Evolutionary conservation across 441 rosid genomes (phyloP).

Genomic region (Euphorbia celastroides): DNA sequence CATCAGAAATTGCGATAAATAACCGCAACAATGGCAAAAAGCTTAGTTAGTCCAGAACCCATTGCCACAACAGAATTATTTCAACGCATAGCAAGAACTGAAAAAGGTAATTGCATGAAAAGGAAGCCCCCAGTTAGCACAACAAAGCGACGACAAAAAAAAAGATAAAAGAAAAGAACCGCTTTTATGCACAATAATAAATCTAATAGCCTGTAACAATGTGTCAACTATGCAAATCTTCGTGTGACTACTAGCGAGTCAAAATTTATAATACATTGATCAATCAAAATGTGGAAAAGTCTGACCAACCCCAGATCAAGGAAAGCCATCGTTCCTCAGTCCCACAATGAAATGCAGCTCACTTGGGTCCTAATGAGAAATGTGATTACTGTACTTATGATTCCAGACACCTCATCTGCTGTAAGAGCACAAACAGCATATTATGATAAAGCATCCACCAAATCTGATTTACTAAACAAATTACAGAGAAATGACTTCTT

Average conservation of each 20-base stretch:
- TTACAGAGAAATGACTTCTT: not conserved
- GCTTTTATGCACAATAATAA: constrained; percentile 22
- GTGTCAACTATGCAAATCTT: not conserved
- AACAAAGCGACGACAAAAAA: not conserved
- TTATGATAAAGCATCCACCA: not conserved
- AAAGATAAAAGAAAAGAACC: not conserved
- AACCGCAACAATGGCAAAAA: not conserved
- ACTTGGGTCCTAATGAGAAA: not conserved
- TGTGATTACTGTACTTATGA: no score
- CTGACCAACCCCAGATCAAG: not conserved
- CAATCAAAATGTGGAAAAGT: not conserved
- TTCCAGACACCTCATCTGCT: not conserved
- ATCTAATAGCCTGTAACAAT: no score
- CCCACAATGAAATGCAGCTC: not conserved
- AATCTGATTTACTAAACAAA: not conserved
- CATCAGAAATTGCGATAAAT: no score
- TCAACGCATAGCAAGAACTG: not conserved
- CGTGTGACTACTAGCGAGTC: not conserved
- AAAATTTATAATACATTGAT: not conserved
- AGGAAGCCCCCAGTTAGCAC: not conserved
- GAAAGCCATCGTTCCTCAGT: no score
- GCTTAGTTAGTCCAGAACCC: not conserved
- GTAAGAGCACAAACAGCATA: not conserved
- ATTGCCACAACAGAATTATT: not conserved
- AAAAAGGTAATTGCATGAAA: not conserved